A percentile compares a stretch with the other conserved stretches of the same genome.
Conservation (phyloP, 805 yeast species). For the Candida odintsovae region DNA sequence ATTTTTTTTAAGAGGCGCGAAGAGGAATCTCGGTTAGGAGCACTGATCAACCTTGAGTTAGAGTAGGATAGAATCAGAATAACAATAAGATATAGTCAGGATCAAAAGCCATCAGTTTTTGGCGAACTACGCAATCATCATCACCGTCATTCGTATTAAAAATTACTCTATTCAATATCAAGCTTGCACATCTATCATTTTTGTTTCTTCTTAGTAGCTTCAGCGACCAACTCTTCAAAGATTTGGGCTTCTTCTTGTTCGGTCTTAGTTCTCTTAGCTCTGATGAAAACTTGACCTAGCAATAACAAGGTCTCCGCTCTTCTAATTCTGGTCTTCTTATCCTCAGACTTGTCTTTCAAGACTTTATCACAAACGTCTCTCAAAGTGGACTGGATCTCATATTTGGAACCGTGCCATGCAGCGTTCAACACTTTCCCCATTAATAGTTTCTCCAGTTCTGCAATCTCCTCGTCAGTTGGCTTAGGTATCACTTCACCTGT, state of each 20-base stretch:
- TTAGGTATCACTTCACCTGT: slow-evolving; percentile 51
- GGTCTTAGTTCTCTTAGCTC: slow-evolving; percentile 53
- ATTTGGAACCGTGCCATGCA: slow-evolving; percentile 80
- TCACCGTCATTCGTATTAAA: too few species aligned
- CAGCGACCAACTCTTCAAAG: slow-evolving; percentile 65
- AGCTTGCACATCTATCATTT: background rate
- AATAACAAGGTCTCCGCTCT: slow-evolving; percentile 60
- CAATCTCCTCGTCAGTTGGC: slow-evolving; percentile 55
- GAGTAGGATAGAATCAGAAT: too few species aligned
- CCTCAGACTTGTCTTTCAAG: slow-evolving; percentile 49
- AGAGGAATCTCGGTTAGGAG: too few species aligned
- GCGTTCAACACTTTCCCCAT: slow-evolving; percentile 79
- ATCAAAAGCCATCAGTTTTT: too few species aligned
- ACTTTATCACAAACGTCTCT: slow-evolving; percentile 66
- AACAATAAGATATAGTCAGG: too few species aligned
- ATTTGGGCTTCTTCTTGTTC: slow-evolving; percentile 75
- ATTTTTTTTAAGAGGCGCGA: too few species aligned
- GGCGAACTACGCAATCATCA: too few species aligned
- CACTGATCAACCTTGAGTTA: too few species aligned
- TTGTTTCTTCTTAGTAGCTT: slow-evolving; percentile 39
- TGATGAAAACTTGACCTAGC: slow-evolving; percentile 58
- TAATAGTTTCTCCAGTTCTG: slow-evolving; percentile 65
- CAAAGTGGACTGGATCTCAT: slow-evolving; percentile 69
- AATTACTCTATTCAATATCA: too few species aligned
- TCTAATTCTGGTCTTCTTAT: slow-evolving; percentile 40